Base-by-base conservation (phyloP, 192 early-diverging fungal species). In the Thamnidium elegans region DNA sequence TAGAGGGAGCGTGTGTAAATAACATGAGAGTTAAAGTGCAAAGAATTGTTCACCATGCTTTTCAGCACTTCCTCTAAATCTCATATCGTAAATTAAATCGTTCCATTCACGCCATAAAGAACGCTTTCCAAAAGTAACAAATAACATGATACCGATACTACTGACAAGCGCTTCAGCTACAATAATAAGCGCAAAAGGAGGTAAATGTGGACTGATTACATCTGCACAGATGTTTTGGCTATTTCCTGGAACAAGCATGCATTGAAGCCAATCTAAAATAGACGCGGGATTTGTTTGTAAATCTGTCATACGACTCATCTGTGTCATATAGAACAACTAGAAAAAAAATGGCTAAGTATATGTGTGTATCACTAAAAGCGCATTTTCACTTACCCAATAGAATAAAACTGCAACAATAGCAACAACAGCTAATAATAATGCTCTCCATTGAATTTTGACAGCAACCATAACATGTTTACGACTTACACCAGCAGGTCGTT, bases 381-480 rank as follows among this genome's bases (percentile, higher is more conserved):
- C 21, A 3, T 21, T 20, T 20, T 3, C 10, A 23, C n/a, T 52
- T 58, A 72, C 71, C 82, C 79, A 81, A 60, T 84, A 84, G 50
- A 84, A 81, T 8, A 75, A 69, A n/a, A 79, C 78, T 6, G 69
- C 55, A 3, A 56, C 6, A 9, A 79, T 56, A 2, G 78, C 62
- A 36, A 61, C 58, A 14, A 81, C 21, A 0, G 79, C 79, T 45
- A 84, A 56, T 47, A 84, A 42, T 9, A 81, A 68, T 5, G 79
- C 82, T 19, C 82, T 75, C 82, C 82, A 84, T 53, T 84, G 82
- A 21, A 84, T 84, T 39, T 64, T 66, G 42, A 84, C 70, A n/a
- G 79, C 79, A 50, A 67, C 67, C 17, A 84, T 68, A 1, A 84
- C 78, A 62, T 79, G 82, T 20, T 73, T 76, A 63, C 44, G 67